These are phyloP conservation scores for Allium sativum DNA, from an alignment of 106 monocot genomes.

Conservation along the genomic window DNA sequence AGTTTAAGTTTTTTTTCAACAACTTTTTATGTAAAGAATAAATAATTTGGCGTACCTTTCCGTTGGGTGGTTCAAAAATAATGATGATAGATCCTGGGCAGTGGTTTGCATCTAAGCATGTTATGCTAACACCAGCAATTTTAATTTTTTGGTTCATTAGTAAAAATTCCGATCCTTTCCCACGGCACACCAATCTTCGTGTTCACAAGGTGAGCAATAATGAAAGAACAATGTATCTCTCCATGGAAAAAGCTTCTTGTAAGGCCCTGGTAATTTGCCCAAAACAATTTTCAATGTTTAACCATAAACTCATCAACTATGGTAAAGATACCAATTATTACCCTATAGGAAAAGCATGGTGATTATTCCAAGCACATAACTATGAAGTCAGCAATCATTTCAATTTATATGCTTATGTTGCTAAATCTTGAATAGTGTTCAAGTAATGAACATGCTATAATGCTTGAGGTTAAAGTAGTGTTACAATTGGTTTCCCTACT, in stretches of 20 bases:
- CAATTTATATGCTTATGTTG: too few species aligned
- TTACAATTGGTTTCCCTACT: too few species aligned
- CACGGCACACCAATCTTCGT: constrained; percentile 79
- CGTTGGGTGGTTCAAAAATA: constrained; percentile 89
- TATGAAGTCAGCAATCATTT: too few species aligned
- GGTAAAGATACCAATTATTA: too few species aligned
- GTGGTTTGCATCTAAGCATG: constrained; percentile 95
- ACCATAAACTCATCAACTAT: too few species aligned
- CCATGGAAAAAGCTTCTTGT: constrained; percentile 84
- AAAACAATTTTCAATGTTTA: background rate
- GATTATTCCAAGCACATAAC: too few species aligned
- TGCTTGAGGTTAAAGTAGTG: too few species aligned
- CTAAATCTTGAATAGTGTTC: too few species aligned
- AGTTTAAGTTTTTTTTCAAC: background rate
- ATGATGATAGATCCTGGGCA: constrained; percentile 92
- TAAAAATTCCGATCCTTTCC: constrained; percentile 66
- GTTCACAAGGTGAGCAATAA: constrained; percentile 86
- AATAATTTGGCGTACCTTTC: constrained; percentile 44
- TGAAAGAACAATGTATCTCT: constrained; percentile 88
- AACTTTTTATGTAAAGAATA: constrained; percentile 3
- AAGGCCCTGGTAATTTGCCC: constrained; percentile 92
- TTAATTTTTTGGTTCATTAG: constrained; percentile 64
- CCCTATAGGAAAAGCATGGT: too few species aligned
- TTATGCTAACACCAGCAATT: constrained; percentile 57
- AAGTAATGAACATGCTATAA: too few species aligned